Conservation (phyloP, 75 land plant species). For the Selaginella moellendorffii region DNA sequence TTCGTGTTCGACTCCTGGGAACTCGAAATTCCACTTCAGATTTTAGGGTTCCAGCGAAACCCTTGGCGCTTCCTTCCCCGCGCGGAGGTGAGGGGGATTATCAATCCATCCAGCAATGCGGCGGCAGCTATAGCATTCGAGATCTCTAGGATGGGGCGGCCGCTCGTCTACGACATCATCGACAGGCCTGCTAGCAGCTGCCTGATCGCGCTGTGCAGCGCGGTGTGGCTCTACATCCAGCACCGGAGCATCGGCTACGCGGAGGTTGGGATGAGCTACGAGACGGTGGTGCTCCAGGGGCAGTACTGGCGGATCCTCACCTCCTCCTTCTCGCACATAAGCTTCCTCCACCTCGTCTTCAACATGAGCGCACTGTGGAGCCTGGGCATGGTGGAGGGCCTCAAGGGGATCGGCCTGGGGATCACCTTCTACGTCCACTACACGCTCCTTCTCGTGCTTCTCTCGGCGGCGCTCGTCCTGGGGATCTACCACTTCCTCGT, state of each 20-base stretch:
- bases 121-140: neutral
- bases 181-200: slow-evolving; percentile 1
- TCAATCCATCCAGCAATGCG: too few relatives aligned
- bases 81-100: too few relatives aligned
- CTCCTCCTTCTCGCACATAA: slow-evolving; percentile 1
- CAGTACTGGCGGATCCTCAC: slow-evolving; percentile 2
- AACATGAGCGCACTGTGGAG: slow-evolving; percentile 10
- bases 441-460: neutral
- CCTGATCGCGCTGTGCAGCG: slow-evolving; percentile 3
- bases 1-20: too few relatives aligned
- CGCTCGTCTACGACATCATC: neutral
- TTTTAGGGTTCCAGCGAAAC: too few relatives aligned
- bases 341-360: slow-evolving; percentile 1
- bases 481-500: slow-evolving; percentile 4
- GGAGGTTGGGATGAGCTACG: slow-evolving; percentile 4
- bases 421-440: neutral
- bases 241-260: neutral
- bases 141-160: neutral
- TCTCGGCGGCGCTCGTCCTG: slow-evolving; percentile 4
- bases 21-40: too few relatives aligned
- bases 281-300: neutral
- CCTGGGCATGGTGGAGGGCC: neutral
- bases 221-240: neutral
- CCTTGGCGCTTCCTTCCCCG: too few relatives aligned
- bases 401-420: neutral